Base-by-base conservation (phyloP, 352 stramenopile genomes). In the Phytophthora vignae region DNA sequence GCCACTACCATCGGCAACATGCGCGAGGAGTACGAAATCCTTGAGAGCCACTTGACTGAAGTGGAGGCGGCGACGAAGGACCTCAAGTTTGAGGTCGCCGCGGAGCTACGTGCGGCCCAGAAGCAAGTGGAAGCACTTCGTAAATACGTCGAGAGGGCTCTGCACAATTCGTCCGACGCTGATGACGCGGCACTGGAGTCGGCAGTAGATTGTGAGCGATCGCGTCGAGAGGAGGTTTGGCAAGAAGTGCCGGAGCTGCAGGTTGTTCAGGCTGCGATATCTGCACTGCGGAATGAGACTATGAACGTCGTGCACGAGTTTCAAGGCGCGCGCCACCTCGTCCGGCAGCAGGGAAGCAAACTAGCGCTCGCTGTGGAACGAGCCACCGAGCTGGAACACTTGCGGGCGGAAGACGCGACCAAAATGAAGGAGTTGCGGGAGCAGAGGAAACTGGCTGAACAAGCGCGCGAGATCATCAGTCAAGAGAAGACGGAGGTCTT, bases 401-500 rank as follows among this genome's bases (percentile, higher is more conserved):
- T 81, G 27, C 67, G 73, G 22, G 60, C 56, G 7, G 77, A 87
- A n/a, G 79, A 86, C 54, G 67, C 73, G 11, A 11, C 58, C 21
- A 71, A 74, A 31, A 63, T 85, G 33, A 76, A 84, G 27, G 77
- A 89, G 7, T 61, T 91, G 33, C 67, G 60, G 0, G 79, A 88
- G 31, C 75, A 89, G 40, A 57, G 80, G 22, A 64, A 69, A 22
- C 19, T 93, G 7, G 70, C 74, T 15, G 84, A 93, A 57, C 77
- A 91, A 44, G 81, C 84, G 2, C 81, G 83, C 8, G 86, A 92
- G n/a, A 90, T 93, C 27, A 64, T 74, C n/a, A 69, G 46, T 5
- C 72, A 85, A 14, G 86, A 93, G 60, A 92, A 92, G 62, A 66
- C 73, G 14, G 83, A 92, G 33, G 64, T 92, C 11, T 64, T 93